Conservation (phyloP, 345 rosid species). For the Euphorbia pulcherrima region DNA sequence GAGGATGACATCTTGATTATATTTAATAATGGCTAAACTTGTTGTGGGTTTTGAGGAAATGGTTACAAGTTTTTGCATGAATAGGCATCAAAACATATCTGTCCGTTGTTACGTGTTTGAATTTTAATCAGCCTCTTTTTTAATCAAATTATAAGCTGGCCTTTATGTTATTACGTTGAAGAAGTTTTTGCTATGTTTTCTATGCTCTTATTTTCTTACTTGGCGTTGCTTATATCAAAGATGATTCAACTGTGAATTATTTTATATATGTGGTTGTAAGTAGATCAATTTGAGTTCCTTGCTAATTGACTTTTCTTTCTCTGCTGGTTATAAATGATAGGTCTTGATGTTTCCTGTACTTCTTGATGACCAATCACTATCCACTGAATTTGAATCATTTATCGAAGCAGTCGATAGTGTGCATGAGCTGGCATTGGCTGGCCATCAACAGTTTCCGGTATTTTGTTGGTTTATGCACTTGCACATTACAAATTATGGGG, state of each 20-base stretch:
- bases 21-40: not conserved
- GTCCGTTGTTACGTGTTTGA: not conserved
- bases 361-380: slow-evolving; percentile 70
- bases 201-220: not conserved
- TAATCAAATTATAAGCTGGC: not conserved
- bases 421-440: slow-evolving; percentile 92
- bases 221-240: not conserved
- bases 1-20: not conserved
- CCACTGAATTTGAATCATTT: slow-evolving; percentile 73
- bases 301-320: not conserved
- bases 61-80: not conserved
- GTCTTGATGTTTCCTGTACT: slow-evolving; percentile 92
- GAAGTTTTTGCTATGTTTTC: not conserved
- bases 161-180: not conserved
- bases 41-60: not conserved
- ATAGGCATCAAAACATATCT: not conserved
- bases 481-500: not conserved
- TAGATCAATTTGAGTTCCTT: not conserved
- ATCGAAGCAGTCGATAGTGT: slow-evolving; percentile 83
- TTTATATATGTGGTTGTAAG: not conserved
- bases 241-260: not conserved
- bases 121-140: not conserved
- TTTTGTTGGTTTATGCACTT: slow-evolving; percentile 9
- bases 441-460: slow-evolving; percentile 91
- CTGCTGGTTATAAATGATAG: slow-evolving; percentile 33